Evolutionary conservation across 305 asterid species (phyloP).

Genomic region (Striga hermonthica): DNA sequence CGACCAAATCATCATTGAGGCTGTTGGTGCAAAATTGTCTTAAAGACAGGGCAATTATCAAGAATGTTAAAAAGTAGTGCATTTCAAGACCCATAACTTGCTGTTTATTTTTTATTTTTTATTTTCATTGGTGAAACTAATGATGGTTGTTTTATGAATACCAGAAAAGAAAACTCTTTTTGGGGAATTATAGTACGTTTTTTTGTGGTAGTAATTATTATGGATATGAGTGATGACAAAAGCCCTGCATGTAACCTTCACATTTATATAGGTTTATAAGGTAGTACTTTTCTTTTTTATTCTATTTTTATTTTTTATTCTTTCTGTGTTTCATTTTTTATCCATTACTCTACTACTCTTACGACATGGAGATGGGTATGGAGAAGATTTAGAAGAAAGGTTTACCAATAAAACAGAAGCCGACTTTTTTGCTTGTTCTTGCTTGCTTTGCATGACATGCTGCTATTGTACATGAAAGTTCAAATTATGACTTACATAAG

Average conservation of each 20-base stretch:
- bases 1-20: constrained; percentile 24
- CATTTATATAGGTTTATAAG: constrained; percentile 37
- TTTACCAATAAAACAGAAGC: constrained; percentile 4
- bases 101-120: neutral
- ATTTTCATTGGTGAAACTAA: too few species aligned
- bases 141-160: too few species aligned
- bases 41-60: constrained; percentile 29
- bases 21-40: constrained; percentile 31
- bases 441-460: neutral
- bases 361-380: constrained; percentile 35
- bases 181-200: neutral
- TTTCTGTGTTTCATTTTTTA: neutral
- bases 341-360: constrained; percentile 38
- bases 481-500: neutral
- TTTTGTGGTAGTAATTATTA: constrained; percentile 1
- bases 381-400: constrained; percentile 43
- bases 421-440: constrained; percentile 27
- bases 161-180: too few species aligned
- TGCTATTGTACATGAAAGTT: neutral
- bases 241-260: constrained; percentile 17
- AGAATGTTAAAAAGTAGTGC: constrained; percentile 9
- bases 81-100: constrained; percentile 35
- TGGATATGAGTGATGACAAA: constrained; percentile 25
- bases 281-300: too few species aligned
- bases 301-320: neutral